These are phyloP conservation scores for Diaporthe velutina DNA, from an alignment of 2,329 filamentous ascomycete genomes.

Conservation along the genomic window DNA sequence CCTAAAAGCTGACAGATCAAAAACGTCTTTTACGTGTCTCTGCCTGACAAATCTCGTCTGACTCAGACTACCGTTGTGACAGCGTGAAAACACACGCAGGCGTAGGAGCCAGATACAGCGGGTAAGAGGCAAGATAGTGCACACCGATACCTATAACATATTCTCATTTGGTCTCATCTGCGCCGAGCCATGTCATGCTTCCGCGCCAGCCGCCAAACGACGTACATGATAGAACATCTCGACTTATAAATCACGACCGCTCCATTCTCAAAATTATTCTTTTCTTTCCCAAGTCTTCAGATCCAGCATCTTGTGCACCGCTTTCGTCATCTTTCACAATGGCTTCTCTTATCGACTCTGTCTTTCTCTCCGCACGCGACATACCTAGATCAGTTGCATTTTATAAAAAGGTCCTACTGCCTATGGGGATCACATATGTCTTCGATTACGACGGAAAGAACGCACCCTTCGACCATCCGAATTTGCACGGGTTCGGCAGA, in stretches of 20 bases:
- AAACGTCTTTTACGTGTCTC: background rate
- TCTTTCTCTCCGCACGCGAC: background rate
- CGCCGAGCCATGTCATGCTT: background rate
- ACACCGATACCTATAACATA: background rate
- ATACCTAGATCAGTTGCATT: background rate
- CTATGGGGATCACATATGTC: background rate
- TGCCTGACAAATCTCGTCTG: background rate
- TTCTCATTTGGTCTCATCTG: background rate
- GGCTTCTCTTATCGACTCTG: conserved; percentile 4
- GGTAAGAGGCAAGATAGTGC: background rate
- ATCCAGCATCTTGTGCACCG: background rate
- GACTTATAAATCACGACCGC: background rate
- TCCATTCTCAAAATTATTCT: background rate
- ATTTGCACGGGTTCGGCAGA: background rate
- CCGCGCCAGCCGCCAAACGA: background rate
- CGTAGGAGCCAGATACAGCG: background rate
- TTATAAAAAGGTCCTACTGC: background rate
- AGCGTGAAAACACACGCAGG: background rate
- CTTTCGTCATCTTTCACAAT: background rate
- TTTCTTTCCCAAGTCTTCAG: background rate
- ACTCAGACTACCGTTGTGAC: background rate
- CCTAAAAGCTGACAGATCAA: background rate
- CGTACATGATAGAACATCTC: background rate
- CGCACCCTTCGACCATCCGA: background rate
- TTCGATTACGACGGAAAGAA: background rate